Conservation (phyloP, 1,284 basidiomycete species). For the Malassezia japonica region DNA sequence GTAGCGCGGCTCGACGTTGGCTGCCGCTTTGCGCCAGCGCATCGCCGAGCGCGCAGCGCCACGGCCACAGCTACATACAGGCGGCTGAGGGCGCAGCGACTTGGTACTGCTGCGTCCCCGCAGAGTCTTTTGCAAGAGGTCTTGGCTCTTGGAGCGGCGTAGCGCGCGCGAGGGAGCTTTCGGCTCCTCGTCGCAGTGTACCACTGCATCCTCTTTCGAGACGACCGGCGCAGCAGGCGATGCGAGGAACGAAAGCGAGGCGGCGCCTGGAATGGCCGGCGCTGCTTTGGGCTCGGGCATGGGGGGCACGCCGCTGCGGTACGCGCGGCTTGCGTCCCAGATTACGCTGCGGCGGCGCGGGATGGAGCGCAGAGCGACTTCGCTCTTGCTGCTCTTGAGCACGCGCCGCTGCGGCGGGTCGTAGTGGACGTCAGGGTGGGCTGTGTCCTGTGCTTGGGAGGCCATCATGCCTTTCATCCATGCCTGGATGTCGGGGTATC, state of each 20-base stretch:
- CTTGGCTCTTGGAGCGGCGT: slow-evolving; percentile 16
- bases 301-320: not conserved
- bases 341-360: slow-evolving; percentile 5
- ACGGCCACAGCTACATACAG: slow-evolving; percentile 8
- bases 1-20: slow-evolving; percentile 6
- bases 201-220: slow-evolving; percentile 11
- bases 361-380: not conserved
- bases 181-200: not conserved
- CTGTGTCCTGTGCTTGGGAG: not conserved
- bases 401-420: not conserved
- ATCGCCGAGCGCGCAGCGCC: not conserved
- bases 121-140: slow-evolving; percentile 14
- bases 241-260: slow-evolving; percentile 5
- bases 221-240: slow-evolving; percentile 11
- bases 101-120: not conserved
- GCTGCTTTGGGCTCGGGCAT: not conserved
- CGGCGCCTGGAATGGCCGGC: not conserved
- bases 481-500: not conserved
- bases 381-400: not conserved
- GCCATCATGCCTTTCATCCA: slow-evolving; percentile 12
- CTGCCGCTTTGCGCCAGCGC: not conserved
- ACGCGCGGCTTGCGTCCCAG: slow-evolving; percentile 16
- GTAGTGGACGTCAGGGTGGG: no score
- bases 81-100: not conserved
- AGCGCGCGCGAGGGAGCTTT: not conserved